Percentiles rank a stretch among this genome's conserved stretches.
Conservation (phyloP, 164 flowering plant species). For the Buxus sempervirens region DNA sequence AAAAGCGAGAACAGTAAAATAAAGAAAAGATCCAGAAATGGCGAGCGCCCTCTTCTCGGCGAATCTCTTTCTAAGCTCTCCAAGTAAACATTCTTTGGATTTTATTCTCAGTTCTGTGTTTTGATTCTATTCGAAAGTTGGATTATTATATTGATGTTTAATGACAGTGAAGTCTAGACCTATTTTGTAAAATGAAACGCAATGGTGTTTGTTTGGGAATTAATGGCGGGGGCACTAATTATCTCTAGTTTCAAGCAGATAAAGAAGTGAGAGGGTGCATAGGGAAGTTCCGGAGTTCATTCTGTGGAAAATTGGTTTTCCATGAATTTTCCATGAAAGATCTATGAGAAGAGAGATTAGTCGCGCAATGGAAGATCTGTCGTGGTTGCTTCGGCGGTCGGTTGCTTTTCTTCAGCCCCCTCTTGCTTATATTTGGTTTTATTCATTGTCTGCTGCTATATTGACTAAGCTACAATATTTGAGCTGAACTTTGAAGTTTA, state of each 20-base stretch:
- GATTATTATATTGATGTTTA: no score
- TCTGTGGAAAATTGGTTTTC: conserved; percentile 21
- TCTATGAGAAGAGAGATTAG: conserved; percentile 21
- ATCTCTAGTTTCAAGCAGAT: conserved; percentile 28
- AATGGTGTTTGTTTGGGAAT: no score
- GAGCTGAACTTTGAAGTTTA: no score
- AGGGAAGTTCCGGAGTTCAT: conserved; percentile 30
- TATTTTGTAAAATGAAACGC: no score
- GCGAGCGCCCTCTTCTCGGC: conserved; percentile 33
- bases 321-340: conserved; percentile 10
- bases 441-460: neutral
- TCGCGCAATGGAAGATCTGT: conserved; percentile 12
- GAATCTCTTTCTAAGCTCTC: conserved; percentile 25
- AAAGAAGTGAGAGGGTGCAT: conserved; percentile 27
- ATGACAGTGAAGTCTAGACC: no score
- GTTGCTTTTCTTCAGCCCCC: conserved; percentile 3
- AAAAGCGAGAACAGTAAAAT: neutral
- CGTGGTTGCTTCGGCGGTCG: conserved; percentile 50
- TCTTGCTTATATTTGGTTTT: neutral
- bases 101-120: neutral
- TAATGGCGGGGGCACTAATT: no score
- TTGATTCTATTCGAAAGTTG: no score
- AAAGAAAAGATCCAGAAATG: conserved; percentile 18
- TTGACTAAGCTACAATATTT: no score
- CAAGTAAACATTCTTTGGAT: conserved; percentile 28